Conservation (phyloP, 1,139 yeast species). For the Pneumocystis murina region DNA sequence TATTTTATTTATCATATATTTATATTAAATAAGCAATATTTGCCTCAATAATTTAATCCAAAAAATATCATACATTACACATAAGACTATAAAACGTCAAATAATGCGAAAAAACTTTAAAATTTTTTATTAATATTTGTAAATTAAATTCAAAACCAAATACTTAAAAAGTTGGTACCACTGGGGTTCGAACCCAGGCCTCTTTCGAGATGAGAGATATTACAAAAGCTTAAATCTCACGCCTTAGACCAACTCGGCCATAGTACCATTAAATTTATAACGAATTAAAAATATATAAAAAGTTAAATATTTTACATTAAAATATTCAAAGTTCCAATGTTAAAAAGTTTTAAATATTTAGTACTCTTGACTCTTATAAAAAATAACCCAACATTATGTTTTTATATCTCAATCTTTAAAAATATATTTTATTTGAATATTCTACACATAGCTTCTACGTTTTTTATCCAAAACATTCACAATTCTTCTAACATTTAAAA, state of each 20-base stretch:
- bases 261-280: not conserved
- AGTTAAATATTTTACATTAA: not conserved
- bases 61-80: too few relatives aligned
- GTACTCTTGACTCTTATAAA: not conserved
- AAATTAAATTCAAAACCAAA: too few relatives aligned
- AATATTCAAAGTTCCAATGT: not conserved
- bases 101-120: too few relatives aligned
- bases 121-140: too few relatives aligned
- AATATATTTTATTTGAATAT: not conserved
- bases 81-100: too few relatives aligned
- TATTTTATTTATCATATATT: too few relatives aligned
- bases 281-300: not conserved
- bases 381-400: not conserved
- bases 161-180: not conserved
- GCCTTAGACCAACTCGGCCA: slow-evolving; percentile 1
- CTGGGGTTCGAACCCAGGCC: slow-evolving; percentile 1
- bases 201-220: slow-evolving; percentile 1
- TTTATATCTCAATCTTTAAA: not conserved
- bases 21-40: too few relatives aligned
- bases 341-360: not conserved
- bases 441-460: not conserved
- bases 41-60: too few relatives aligned
- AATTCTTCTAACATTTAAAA: too few relatives aligned
- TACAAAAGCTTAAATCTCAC: not conserved
- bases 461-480: not conserved